Evolutionary conservation across 257 asterid genomes (phyloP).

Genomic region (Orobanche coerulescens): DNA sequence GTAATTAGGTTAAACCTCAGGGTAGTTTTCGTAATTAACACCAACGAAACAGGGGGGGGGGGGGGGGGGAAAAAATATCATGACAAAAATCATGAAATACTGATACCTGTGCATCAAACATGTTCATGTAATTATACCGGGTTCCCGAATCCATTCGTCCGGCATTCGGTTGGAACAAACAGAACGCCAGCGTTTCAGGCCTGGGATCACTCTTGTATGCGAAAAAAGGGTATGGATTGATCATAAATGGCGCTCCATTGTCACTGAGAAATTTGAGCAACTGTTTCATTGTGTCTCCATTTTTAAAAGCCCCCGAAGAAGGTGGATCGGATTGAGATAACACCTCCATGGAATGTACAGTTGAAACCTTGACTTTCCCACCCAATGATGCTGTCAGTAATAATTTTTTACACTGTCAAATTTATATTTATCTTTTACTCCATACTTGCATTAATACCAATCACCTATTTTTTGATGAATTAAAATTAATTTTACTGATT

Average conservation of each 20-base stretch:
- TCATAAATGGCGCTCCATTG: slow-evolving; percentile 78
- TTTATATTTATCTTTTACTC: too few species aligned
- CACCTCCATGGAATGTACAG: slow-evolving; percentile 84
- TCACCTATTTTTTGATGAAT: too few species aligned
- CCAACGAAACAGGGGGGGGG: too few species aligned
- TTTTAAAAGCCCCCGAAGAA: slow-evolving; percentile 61
- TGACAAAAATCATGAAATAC: background rate
- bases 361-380: slow-evolving; percentile 78
- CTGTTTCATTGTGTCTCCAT: slow-evolving; percentile 47
- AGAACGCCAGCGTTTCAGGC: slow-evolving; percentile 77
- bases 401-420: background rate
- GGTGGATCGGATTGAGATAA: slow-evolving; percentile 84
- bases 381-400: slow-evolving; percentile 63
- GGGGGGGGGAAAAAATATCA: background rate
- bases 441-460: too few species aligned
- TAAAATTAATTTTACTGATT: too few species aligned
- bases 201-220: slow-evolving; percentile 87
- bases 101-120: slow-evolving; percentile 99
- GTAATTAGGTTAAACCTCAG: background rate
- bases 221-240: slow-evolving; percentile 89
- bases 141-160: slow-evolving; percentile 68
- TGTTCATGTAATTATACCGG: slow-evolving; percentile 90
- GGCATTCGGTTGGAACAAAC: slow-evolving; percentile 87
- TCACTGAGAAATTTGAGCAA: slow-evolving; percentile 52
- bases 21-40: background rate